These are phyloP conservation scores for Pseudogymnoascus sp. DNA, from an alignment of 2,329 filamentous ascomycete species.

Conservation along the genomic window DNA sequence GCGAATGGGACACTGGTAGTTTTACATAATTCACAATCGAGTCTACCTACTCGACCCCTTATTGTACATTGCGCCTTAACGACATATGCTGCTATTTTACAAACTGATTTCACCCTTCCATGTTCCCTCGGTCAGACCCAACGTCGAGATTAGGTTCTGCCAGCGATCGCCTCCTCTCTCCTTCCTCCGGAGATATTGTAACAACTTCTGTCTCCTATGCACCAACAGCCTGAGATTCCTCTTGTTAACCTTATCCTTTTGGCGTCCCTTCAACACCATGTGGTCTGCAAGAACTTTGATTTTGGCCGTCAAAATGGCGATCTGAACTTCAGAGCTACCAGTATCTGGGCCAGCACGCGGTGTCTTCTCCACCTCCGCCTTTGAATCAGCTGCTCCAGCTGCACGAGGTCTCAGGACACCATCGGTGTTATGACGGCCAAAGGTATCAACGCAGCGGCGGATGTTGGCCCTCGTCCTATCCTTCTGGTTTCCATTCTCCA, in stretches of 20 bases:
- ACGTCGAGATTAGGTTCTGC: conserved; percentile 73
- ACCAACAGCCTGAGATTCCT: conserved; percentile 78
- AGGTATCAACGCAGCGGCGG: conserved; percentile 73
- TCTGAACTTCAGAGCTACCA: conserved; percentile 94
- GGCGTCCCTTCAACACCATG: conserved; percentile 58
- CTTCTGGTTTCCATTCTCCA: conserved; percentile 70
- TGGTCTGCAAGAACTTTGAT: conserved; percentile 74
- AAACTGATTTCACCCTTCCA: conserved; percentile 86
- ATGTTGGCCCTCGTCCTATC: conserved; percentile 78
- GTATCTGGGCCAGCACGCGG: conserved; percentile 83
- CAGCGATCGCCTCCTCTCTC: conserved; percentile 88
- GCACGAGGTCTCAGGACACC: conserved; percentile 45
- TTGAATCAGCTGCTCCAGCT: conserved; percentile 14
- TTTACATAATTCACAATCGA: conserved; percentile 10
- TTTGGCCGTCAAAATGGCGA: conserved; percentile 89
- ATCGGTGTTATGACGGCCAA: conserved; percentile 90
- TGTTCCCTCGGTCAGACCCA: conserved; percentile 80
- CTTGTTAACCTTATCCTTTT: conserved; percentile 92
- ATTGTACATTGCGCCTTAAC: conserved; percentile 22
- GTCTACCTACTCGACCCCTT: conserved; percentile 10
- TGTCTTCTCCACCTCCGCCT: conserved; percentile 35
- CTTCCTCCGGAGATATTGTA: conserved; percentile 80
- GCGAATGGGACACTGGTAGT: conserved; percentile 6
- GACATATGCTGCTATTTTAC: conserved; percentile 36
- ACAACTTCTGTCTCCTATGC: conserved; percentile 79